A percentile compares a stretch with the other conserved stretches of the same genome.
phyloP scores from a whole-genome alignment of 1,284 basidiomycete species.

The Boletus semigastroideus region DNA sequence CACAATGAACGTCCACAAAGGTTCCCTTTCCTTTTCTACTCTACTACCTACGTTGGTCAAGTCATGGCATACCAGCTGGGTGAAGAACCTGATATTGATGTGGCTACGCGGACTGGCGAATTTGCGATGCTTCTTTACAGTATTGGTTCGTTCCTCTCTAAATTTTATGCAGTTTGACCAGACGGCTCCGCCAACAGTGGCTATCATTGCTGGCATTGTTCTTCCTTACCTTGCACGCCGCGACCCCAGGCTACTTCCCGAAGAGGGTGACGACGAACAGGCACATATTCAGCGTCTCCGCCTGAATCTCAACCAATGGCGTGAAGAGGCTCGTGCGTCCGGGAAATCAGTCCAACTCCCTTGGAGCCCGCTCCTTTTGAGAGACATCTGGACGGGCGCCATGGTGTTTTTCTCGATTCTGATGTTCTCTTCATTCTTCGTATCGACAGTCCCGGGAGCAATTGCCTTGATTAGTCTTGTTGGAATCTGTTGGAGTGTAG shows the following conservation, averaged over 20 bases:
- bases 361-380: slow-evolving; percentile 82
- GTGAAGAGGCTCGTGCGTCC: slow-evolving; percentile 71
- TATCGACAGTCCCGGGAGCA: slow-evolving; percentile 71
- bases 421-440: slow-evolving; percentile 83
- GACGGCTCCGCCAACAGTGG: slow-evolving; percentile 52
- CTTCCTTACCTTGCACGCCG: slow-evolving; percentile 82
- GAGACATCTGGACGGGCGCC: slow-evolving; percentile 91
- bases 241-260: slow-evolving; percentile 72
- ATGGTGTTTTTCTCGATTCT: slow-evolving; percentile 76
- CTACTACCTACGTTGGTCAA: slow-evolving; percentile 90
- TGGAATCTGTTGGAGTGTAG: slow-evolving; percentile 93
- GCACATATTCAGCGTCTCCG: slow-evolving; percentile 68
- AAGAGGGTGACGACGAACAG: slow-evolving; percentile 71
- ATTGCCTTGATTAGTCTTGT: slow-evolving; percentile 80
- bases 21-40: slow-evolving; percentile 95
- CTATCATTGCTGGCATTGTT: slow-evolving; percentile 78
- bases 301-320: slow-evolving; percentile 77
- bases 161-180: slow-evolving; percentile 2
- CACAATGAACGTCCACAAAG: slow-evolving; percentile 36
- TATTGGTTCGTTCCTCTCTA: slow-evolving; percentile 53
- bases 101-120: slow-evolving; percentile 84
- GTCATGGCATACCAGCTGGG: slow-evolving; percentile 80
- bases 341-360: slow-evolving; percentile 76
- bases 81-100: slow-evolving; percentile 72
- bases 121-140: slow-evolving; percentile 91